A percentile compares a stretch with the other conserved stretches of the same genome.
phyloP scores from a whole-genome alignment of 2,329 filamentous ascomycete species.

The Pezicula rhizophila region DNA sequence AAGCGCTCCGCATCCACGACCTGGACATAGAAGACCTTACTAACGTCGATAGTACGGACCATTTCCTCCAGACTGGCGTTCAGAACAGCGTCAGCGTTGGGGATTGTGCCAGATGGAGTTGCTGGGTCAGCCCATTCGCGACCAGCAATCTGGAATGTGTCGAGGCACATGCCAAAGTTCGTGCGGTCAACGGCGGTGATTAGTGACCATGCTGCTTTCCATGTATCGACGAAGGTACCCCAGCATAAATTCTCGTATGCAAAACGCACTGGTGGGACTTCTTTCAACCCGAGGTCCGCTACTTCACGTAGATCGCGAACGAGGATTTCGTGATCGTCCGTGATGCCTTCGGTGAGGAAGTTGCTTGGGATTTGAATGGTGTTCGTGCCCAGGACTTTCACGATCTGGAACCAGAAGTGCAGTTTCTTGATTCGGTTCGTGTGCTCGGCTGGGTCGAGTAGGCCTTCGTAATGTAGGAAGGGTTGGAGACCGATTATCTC shows the following conservation, averaged over 20 bases:
- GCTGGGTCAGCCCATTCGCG: constrained; percentile 64
- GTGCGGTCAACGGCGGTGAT: constrained; percentile 55
- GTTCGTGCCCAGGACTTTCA: constrained; percentile 57
- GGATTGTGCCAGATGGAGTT: constrained; percentile 41
- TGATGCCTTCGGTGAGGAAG: constrained; percentile 45
- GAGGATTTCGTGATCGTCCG: constrained; percentile 47
- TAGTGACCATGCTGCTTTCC: constrained; percentile 66
- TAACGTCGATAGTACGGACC: constrained; percentile 41
- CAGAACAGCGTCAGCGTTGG: constrained; percentile 50
- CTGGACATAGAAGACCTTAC: constrained; percentile 69
- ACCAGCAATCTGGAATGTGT: constrained; percentile 72
- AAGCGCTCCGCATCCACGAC: constrained; percentile 40
- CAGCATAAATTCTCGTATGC: constrained; percentile 69
- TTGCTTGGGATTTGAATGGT: constrained; percentile 68
- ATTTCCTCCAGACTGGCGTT: constrained; percentile 23
- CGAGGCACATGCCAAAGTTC: constrained; percentile 72
- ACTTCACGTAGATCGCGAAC: constrained; percentile 55
- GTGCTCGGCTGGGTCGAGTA: constrained; percentile 57
- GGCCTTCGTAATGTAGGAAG: constrained; percentile 72
- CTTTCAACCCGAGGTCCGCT: constrained; percentile 59
- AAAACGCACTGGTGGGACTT: constrained; percentile 52
- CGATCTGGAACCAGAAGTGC: constrained; percentile 64
- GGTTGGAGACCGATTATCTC: constrained; percentile 65
- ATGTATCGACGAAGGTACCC: constrained; percentile 64
- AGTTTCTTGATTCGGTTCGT: constrained; percentile 53